phyloP scores from a whole-genome alignment of 305 asterid species.

The Fraxinus velutina region DNA sequence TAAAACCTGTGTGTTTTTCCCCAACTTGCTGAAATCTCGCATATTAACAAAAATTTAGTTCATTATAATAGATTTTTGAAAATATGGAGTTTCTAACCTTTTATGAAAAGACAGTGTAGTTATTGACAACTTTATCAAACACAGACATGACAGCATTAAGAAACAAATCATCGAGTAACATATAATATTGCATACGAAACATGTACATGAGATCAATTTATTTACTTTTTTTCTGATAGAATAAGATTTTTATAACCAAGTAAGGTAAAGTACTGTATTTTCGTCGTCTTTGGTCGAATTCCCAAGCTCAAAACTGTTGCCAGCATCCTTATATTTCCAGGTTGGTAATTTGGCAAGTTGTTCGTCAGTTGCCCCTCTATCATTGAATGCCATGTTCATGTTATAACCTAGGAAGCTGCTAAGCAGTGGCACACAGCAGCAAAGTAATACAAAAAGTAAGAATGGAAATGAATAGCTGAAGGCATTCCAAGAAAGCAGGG shows the following conservation, averaged over 20 bases:
- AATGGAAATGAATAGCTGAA: slow-evolving; percentile 88
- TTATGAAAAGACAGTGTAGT: not conserved
- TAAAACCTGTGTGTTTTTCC: not conserved
- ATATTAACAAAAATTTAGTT: not conserved
- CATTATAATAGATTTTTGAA: not conserved
- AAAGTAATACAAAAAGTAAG: slow-evolving; percentile 64
- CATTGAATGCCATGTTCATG: slow-evolving; percentile 64
- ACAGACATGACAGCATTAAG: not conserved
- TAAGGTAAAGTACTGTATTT: slow-evolving; percentile 40
- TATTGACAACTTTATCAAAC: not conserved
- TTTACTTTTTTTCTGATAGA: not conserved
- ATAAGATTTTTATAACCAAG: not conserved
- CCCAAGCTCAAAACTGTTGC: slow-evolving; percentile 30
- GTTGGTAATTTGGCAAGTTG: slow-evolving; percentile 55
- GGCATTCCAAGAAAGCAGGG: slow-evolving; percentile 81
- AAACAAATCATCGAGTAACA: not conserved
- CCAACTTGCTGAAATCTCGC: not conserved
- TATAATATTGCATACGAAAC: not conserved
- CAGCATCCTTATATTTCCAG: slow-evolving; percentile 56
- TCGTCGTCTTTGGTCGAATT: slow-evolving; percentile 34
- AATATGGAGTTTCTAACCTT: not conserved
- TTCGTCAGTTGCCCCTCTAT: slow-evolving; percentile 79
- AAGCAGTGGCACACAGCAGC: slow-evolving; percentile 74
- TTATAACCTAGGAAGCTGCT: slow-evolving; percentile 77
- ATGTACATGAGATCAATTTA: not conserved